Percentiles rank a stretch among this genome's conserved stretches.
Conservation (phyloP, 1,284 basidiomycete genomes). For the Uromyces viciae-fabae region DNA sequence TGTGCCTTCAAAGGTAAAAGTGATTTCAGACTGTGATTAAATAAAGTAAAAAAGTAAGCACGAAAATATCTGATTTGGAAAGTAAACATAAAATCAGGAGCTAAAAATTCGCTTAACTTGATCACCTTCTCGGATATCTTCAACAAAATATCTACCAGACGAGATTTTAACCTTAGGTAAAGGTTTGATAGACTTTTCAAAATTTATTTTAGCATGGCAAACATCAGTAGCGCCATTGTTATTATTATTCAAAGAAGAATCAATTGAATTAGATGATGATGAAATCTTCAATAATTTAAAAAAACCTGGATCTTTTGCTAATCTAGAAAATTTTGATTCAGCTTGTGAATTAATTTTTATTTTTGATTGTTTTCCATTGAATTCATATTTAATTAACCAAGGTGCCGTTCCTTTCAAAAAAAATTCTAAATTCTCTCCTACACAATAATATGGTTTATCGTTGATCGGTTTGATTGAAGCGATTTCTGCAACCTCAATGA, state of each 20-base stretch:
- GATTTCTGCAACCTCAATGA: conserved; percentile 78
- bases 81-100: not conserved
- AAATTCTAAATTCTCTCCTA: conserved; percentile 85
- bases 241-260: not conserved
- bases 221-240: conserved; percentile 47
- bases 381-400: conserved; percentile 85
- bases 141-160: conserved; percentile 72
- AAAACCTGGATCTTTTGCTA: conserved; percentile 73
- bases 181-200: conserved; percentile 72
- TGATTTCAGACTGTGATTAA: conserved; percentile 73
- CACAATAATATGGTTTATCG: conserved; percentile 74
- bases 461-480: conserved; percentile 84
- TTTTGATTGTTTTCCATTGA: conserved; percentile 69
- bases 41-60: not conserved
- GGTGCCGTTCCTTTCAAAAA: conserved; percentile 91
- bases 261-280: conserved; percentile 57
- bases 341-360: conserved; percentile 67
- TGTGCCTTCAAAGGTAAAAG: conserved; percentile 80
- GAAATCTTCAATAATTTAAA: conserved; percentile 80
- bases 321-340: conserved; percentile 71
- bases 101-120: conserved; percentile 26
- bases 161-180: conserved; percentile 82
- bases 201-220: conserved; percentile 72
- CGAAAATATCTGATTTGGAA: not conserved
- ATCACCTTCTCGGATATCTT: conserved; percentile 77